Conservation (phyloP, 2,329 filamentous ascomycete species). For the Podosphaera leucotricha region DNA sequence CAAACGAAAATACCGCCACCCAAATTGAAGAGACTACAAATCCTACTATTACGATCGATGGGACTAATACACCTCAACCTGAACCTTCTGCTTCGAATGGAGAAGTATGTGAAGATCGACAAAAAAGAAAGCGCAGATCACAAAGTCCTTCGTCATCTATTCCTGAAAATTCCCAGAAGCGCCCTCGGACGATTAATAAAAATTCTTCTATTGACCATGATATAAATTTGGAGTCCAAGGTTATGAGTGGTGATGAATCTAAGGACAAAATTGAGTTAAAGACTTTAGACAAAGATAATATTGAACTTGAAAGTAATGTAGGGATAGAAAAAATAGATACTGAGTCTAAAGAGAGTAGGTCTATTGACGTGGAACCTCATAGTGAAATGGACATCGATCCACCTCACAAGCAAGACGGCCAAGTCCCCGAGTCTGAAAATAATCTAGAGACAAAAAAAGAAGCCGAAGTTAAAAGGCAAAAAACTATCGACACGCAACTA, state of each 20-base stretch:
- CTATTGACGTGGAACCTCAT: no score
- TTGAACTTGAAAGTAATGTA: neutral
- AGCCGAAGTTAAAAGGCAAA: neutral
- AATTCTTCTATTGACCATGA: no score
- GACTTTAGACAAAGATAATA: neutral
- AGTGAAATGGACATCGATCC: no score
- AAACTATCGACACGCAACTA: neutral
- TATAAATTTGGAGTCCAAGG: neutral
- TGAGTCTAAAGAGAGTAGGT: neutral
- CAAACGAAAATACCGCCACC: neutral
- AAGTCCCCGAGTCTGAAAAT: neutral
- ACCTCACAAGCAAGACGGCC: no score
- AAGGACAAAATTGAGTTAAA: neutral
- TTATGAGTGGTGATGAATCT: neutral
- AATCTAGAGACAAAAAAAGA: no score
- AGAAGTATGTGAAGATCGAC: slow-evolving; percentile 25
- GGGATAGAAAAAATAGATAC: neutral
- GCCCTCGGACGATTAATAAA: slow-evolving; percentile 21
- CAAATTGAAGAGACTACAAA: neutral
- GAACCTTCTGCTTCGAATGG: neutral
- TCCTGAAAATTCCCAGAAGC: slow-evolving; percentile 31
- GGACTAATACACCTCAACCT: neutral
- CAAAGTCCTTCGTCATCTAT: slow-evolving; percentile 32
- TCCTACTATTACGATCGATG: neutral
- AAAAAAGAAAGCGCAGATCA: slow-evolving; percentile 45